Evolutionary conservation across 305 asterid genomes (phyloP).

Genomic region (Striga hermonthica): DNA sequence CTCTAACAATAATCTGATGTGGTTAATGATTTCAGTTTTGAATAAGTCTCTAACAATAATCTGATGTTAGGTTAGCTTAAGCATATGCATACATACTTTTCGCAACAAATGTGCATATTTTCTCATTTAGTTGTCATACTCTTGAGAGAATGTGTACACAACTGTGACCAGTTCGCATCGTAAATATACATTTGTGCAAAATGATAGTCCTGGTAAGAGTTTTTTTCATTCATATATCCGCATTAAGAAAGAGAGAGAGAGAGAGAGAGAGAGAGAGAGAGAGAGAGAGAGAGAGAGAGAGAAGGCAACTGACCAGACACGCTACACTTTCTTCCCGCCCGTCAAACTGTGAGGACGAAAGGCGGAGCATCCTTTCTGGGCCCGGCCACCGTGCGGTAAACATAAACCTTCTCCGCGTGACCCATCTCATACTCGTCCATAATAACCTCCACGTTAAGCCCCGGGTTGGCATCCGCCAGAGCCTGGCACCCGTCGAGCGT

Average conservation of each 20-base stretch:
- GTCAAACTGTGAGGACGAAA: conserved; percentile 60
- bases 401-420: conserved; percentile 59
- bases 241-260: not conserved
- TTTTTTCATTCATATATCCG: too few relatives aligned
- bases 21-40: too few relatives aligned
- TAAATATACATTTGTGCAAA: too few relatives aligned
- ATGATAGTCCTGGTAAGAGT: too few relatives aligned
- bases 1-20: too few relatives aligned
- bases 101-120: too few relatives aligned
- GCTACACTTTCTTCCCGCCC: conserved; percentile 1
- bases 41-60: too few relatives aligned
- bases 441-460: conserved; percentile 81
- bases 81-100: too few relatives aligned
- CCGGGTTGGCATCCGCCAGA: conserved; percentile 65
- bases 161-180: too few relatives aligned
- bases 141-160: too few relatives aligned
- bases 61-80: too few relatives aligned
- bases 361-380: conserved; percentile 80
- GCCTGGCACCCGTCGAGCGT: conserved; percentile 60
- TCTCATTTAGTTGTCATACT: too few relatives aligned
- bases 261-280: not conserved
- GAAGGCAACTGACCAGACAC: conserved; percentile 33
- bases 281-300: not conserved
- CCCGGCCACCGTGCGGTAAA: conserved; percentile 85
- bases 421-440: conserved; percentile 51